Evolutionary conservation across 2,329 filamentous ascomycete species (phyloP).

Genomic region (Nakataea oryzae): DNA sequence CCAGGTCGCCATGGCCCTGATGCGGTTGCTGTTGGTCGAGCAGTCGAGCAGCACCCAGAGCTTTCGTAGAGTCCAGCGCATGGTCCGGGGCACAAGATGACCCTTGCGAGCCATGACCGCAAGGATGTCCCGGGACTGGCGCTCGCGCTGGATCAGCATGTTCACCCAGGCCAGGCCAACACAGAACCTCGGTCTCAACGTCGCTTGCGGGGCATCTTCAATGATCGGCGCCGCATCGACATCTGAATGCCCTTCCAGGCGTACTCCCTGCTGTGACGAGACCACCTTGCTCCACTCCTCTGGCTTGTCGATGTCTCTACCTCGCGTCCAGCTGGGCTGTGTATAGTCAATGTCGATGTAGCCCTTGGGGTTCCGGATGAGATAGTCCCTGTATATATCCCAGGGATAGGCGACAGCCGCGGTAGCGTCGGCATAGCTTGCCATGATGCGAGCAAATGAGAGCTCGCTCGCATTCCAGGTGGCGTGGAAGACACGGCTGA

Average conservation of each 20-base stretch:
- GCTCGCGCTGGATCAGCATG: constrained; percentile 52
- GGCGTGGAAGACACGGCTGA: constrained; percentile 51
- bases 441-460: constrained; percentile 19
- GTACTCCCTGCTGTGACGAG: neutral
- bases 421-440: constrained; percentile 40
- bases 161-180: constrained; percentile 51
- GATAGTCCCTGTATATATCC: constrained; percentile 44
- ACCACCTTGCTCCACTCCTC: neutral
- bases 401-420: constrained; percentile 50
- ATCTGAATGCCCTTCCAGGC: neutral
- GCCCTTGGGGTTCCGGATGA: constrained; percentile 48
- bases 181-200: neutral
- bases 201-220: too few species aligned
- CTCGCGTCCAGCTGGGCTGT: constrained; percentile 8
- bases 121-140: constrained; percentile 50
- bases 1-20: constrained; percentile 48
- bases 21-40: constrained; percentile 42
- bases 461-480: constrained; percentile 16
- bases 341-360: constrained; percentile 23
- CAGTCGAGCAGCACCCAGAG: constrained; percentile 67
- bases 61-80: constrained; percentile 30
- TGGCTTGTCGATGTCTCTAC: constrained; percentile 1
- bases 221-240: neutral
- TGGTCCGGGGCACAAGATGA: constrained; percentile 36
- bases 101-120: constrained; percentile 46